Base-by-base conservation (phyloP, 1,139 yeast genomes). In the Lodderomyces metapsilosis region DNA sequence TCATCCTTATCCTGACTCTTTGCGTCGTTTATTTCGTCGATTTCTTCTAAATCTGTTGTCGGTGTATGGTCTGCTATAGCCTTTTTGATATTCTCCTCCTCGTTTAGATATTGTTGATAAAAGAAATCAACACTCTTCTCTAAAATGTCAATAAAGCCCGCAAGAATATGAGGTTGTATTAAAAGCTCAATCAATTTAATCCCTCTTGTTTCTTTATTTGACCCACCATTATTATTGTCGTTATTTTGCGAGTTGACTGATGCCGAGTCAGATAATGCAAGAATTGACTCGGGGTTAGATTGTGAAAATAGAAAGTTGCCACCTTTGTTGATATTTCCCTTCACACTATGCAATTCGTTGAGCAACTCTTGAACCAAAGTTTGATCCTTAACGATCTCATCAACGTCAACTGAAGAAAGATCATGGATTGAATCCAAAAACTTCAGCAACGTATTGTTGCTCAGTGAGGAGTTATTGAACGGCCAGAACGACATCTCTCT, bases 401-500 rank as follows among this genome's bases (percentile, higher is more conserved):
- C 68, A 13, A 59, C 72, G 5, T 63, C 54, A 1, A 70, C 66
- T 12, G 56, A 38, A n/a, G 62, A 49, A 32, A 61, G 52, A 51
- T 71, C 77, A 44, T 51, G 64, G 11, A 67, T 56, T 5, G 66
- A 55, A 51, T 72, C 78, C 46, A 72, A 58, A 43, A 66, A 69
- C 56, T 66, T 69, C 53, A 68, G 76, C 45, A 71, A 67, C 45
- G 56, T 68, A 51, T 67, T 66, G 51, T 68, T 69, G 54, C 52
- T 65, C 52, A 61, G 66, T 50, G 67, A 58, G 16, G 74, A 57
- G 42, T 64, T 71, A 36, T 73, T 57, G 51, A 72, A 72, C 35
- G 78, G 78, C 78, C 78, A 72, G 50, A 72, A 72, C 35, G 78
- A 72, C 78, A 72, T 72, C 12, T 36, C 16, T 15, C 6, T 6